Conservation (phyloP, 164 flowering plant genomes). For the Nymphaea colorata region DNA sequence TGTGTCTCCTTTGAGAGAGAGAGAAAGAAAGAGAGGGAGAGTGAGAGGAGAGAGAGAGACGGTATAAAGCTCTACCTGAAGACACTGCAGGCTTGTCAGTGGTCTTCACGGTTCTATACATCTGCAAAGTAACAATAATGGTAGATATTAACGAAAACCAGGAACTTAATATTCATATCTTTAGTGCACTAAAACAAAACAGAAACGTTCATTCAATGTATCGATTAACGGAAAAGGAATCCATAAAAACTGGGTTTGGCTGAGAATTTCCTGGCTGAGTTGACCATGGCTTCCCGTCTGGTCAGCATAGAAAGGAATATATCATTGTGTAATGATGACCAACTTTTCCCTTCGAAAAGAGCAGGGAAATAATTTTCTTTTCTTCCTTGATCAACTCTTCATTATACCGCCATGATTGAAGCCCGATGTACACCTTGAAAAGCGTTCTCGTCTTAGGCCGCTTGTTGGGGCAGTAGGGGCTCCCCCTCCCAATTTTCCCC, state of each 20-base stretch:
- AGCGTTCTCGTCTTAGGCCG: background rate
- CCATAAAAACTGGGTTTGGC: background rate
- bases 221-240: background rate
- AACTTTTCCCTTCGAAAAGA: background rate
- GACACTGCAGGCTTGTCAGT: constrained; percentile 81
- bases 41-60: too few relatives aligned
- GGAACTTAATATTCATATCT: background rate
- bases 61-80: constrained; percentile 43
- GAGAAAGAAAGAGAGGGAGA: too few relatives aligned
- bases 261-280: background rate
- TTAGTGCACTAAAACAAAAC: background rate
- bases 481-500: background rate
- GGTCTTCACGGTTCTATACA: constrained; percentile 95
- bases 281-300: too few relatives aligned
- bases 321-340: background rate
- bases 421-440: background rate
- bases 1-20: too few relatives aligned
- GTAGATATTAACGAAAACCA: background rate
- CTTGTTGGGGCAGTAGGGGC: background rate
- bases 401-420: background rate
- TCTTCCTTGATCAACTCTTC: background rate
- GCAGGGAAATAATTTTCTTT: background rate
- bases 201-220: background rate
- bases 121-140: constrained; percentile 26
- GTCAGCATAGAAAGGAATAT: background rate